Percentiles rank a stretch among this genome's conserved stretches.
Conservation (phyloP, 306 rosid species). For the Inga laurina region DNA sequence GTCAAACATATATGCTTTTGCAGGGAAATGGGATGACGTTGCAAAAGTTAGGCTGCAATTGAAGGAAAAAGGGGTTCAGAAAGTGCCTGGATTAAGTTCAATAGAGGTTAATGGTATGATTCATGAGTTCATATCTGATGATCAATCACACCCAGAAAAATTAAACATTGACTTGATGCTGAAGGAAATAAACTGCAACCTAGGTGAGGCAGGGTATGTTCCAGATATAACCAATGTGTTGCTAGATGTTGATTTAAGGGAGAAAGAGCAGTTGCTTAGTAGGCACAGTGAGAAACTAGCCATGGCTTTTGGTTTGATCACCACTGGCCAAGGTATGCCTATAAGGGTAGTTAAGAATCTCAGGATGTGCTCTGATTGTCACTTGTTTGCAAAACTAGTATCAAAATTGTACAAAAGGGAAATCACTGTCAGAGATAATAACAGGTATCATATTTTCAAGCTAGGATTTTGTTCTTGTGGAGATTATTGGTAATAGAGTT, state of each 20-base stretch:
- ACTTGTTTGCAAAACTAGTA: conserved; percentile 66
- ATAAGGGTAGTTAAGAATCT: conserved; percentile 78
- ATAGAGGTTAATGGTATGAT: conserved; percentile 60
- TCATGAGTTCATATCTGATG: conserved; percentile 72
- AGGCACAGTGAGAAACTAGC: conserved; percentile 81
- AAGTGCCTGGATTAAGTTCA: conserved; percentile 70
- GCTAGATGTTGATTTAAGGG: conserved; percentile 67
- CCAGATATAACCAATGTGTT: conserved; percentile 77
- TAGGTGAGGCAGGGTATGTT: conserved; percentile 60
- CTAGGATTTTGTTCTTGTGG: conserved; percentile 70
- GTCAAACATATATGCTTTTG: conserved; percentile 77
- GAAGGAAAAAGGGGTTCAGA: conserved; percentile 66
- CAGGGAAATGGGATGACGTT: conserved; percentile 78
- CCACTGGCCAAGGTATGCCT: conserved; percentile 46
- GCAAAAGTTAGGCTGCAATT: conserved; percentile 75
- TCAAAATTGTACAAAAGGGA: conserved; percentile 62
- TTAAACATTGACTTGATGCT: conserved; percentile 56
- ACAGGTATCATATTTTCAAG: conserved; percentile 67
- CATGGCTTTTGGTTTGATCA: conserved; percentile 71
- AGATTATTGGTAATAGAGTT: conserved; percentile 61
- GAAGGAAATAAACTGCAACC: conserved; percentile 57
- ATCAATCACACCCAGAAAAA: conserved; percentile 54
- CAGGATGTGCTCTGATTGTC: conserved; percentile 79
- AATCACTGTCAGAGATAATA: conserved; percentile 63
- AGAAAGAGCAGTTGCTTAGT: conserved; percentile 65